Evolutionary conservation across 352 stramenopile genomes (phyloP).

Genomic region (Detonula confervacea): DNA sequence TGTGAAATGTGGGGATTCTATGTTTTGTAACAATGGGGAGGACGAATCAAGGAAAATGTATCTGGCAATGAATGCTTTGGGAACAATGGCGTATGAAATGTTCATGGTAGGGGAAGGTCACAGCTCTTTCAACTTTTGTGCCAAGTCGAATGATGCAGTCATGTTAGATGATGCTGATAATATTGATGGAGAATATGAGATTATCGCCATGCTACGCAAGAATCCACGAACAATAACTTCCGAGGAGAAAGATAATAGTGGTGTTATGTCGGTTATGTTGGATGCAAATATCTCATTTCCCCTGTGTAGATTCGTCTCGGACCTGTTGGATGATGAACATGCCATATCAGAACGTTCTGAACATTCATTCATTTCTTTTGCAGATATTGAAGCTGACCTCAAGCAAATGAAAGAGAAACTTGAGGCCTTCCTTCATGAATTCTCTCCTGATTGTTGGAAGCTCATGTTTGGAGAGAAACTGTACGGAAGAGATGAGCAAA

Average conservation of each 20-base stretch:
- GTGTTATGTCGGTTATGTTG: conserved; percentile 31
- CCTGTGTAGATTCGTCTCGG: conserved; percentile 37
- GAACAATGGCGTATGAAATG: conserved; percentile 27
- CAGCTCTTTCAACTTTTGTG: not conserved
- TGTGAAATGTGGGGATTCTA: conserved; percentile 8
- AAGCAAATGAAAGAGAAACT: conserved; percentile 50
- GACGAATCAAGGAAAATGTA: conserved; percentile 24
- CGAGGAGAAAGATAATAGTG: conserved; percentile 13
- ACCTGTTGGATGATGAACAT: conserved; percentile 32
- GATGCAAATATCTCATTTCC: conserved; percentile 27
- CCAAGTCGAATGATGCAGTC: not conserved
- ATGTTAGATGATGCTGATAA: not conserved
- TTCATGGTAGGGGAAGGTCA: conserved; percentile 5
- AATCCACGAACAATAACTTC: conserved; percentile 5
- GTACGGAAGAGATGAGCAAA: conserved; percentile 37
- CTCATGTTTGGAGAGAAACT: conserved; percentile 41
- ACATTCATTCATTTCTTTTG: conserved; percentile 40
- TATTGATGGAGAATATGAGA: conserved; percentile 12
- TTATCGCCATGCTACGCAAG: conserved; percentile 2
- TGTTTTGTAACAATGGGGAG: conserved; percentile 3
- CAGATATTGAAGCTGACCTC: conserved; percentile 37
- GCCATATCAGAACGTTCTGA: conserved; percentile 21
- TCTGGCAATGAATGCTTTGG: conserved; percentile 28
- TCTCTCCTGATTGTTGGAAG: conserved; percentile 26
- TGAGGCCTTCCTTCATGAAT: conserved; percentile 37